These are phyloP conservation scores for Clarireedia sp. DNA, from an alignment of 2,329 filamentous ascomycete genomes.

Conservation along the genomic window DNA sequence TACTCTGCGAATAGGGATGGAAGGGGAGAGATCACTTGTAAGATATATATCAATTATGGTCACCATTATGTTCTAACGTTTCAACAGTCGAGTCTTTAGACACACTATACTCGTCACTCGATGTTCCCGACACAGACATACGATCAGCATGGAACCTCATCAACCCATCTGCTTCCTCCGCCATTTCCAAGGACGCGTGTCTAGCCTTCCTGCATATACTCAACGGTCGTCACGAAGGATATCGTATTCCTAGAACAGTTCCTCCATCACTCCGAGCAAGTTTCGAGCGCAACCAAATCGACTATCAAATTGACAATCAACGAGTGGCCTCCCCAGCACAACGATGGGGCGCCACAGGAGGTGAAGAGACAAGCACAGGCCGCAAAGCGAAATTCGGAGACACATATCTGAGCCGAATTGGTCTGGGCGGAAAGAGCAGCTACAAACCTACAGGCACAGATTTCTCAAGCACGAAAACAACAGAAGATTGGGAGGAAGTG, in stretches of 20 bases:
- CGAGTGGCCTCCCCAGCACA: constrained; percentile 54
- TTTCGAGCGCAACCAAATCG: constrained; percentile 93
- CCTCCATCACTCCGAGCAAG: constrained; percentile 83
- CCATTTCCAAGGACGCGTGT: constrained; percentile 89
- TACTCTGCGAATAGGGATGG: constrained; percentile 87
- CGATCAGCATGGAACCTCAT: constrained; percentile 95
- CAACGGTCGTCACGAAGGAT: constrained; percentile 91
- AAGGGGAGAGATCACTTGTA: constrained; percentile 75
- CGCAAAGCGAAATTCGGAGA: constrained; percentile 97
- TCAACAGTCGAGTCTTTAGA: constrained; percentile 63
- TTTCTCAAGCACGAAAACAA: constrained; percentile 75
- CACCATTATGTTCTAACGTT: not conserved
- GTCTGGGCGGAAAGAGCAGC: constrained; percentile 63
- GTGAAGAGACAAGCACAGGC: constrained; percentile 74
- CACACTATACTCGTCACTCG: constrained; percentile 76
- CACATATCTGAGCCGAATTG: constrained; percentile 86
- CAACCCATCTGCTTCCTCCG: constrained; percentile 75
- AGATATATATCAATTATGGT: constrained; percentile 28
- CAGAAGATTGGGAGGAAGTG: constrained; percentile 95
- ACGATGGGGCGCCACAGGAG: constrained; percentile 70
- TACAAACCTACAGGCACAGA: constrained; percentile 84
- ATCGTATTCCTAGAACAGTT: constrained; percentile 83
- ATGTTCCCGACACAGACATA: constrained; percentile 69
- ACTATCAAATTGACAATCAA: constrained; percentile 83
- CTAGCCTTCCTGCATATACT: constrained; percentile 95